Evolutionary conservation across 2,329 filamentous ascomycete species (phyloP).

Genomic region (Arthrobotrys megalospora): DNA sequence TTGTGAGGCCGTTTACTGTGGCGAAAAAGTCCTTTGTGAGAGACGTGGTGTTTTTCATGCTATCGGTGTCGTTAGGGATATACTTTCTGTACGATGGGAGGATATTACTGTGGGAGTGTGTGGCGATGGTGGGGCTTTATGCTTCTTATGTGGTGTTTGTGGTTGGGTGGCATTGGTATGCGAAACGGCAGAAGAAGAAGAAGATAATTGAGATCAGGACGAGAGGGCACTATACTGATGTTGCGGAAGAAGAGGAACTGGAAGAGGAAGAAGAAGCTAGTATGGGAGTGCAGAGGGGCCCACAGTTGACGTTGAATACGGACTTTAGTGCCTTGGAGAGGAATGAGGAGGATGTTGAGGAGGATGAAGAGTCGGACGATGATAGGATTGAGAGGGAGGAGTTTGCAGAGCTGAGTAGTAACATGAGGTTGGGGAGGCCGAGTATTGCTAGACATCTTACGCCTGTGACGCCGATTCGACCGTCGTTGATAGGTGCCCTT

Average conservation of each 20-base stretch:
- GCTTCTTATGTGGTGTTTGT: constrained; percentile 89
- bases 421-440: constrained; percentile 86
- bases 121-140: constrained; percentile 91
- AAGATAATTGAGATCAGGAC: constrained; percentile 62
- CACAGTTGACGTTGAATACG: constrained; percentile 72
- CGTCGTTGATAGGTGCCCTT: constrained; percentile 91
- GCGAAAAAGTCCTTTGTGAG: constrained; percentile 89
- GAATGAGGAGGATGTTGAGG: constrained; percentile 74
- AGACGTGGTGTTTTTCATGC: constrained; percentile 92
- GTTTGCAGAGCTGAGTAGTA: constrained; percentile 87
- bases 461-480: constrained; percentile 84
- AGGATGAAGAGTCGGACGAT: constrained; percentile 70
- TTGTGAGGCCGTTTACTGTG: constrained; percentile 95
- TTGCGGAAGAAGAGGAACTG: constrained; percentile 73
- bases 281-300: constrained; percentile 67
- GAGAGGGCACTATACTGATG: constrained; percentile 62
- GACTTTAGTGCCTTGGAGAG: constrained; percentile 77
- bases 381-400: constrained; percentile 75
- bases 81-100: constrained; percentile 87
- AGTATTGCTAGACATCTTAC: constrained; percentile 76
- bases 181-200: constrained; percentile 73
- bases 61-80: constrained; percentile 88
- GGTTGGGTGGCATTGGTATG: constrained; percentile 91
- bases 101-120: constrained; percentile 89
- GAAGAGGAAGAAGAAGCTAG: constrained; percentile 73